Evolutionary conservation across 306 rosid genomes (phyloP).

Genomic region (Vigna unguiculata): DNA sequence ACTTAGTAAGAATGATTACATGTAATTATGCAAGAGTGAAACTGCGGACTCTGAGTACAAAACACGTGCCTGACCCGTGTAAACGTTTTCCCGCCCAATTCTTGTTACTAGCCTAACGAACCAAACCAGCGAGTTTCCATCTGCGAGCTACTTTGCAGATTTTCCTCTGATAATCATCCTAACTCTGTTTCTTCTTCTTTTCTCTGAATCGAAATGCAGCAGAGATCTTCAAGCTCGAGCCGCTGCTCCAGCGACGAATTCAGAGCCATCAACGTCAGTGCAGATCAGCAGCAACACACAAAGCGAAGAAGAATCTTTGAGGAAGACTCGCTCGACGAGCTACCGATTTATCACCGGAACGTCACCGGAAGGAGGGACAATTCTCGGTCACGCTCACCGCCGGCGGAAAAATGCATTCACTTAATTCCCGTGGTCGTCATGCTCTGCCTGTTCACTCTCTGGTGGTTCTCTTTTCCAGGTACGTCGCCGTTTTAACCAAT

Average conservation of each 20-base stretch:
- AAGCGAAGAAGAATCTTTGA: slow-evolving; percentile 50
- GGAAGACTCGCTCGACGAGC: slow-evolving; percentile 33
- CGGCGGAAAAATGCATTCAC: slow-evolving; percentile 52
- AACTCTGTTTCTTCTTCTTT: slow-evolving; percentile 8
- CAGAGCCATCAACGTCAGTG: slow-evolving; percentile 32
- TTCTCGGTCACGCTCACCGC: slow-evolving; percentile 31
- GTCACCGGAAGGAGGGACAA: slow-evolving; percentile 40
- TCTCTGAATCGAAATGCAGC: slow-evolving; percentile 48
- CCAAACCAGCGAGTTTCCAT: slow-evolving; percentile 28
- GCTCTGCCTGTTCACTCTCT: slow-evolving; percentile 61
- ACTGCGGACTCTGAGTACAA: too few species aligned
- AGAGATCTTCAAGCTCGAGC: slow-evolving; percentile 52
- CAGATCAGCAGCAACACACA: slow-evolving; percentile 38
- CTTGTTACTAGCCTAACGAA: slow-evolving; percentile 41
- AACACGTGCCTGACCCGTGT: slow-evolving; percentile 3
- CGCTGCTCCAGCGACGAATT: slow-evolving; percentile 44
- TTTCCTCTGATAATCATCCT: slow-evolving; percentile 7
- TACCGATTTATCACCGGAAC: slow-evolving; percentile 49
- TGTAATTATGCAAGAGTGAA: too few species aligned
- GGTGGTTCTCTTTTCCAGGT: slow-evolving; percentile 77
- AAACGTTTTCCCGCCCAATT: slow-evolving; percentile 46
- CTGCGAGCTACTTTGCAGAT: background rate
- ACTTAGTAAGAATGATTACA: background rate
- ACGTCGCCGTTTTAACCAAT: background rate
- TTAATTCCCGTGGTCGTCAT: slow-evolving; percentile 53